Evolutionary conservation across 2,329 filamentous ascomycete species (phyloP).

Genomic region (Colletotrichum tropicale): DNA sequence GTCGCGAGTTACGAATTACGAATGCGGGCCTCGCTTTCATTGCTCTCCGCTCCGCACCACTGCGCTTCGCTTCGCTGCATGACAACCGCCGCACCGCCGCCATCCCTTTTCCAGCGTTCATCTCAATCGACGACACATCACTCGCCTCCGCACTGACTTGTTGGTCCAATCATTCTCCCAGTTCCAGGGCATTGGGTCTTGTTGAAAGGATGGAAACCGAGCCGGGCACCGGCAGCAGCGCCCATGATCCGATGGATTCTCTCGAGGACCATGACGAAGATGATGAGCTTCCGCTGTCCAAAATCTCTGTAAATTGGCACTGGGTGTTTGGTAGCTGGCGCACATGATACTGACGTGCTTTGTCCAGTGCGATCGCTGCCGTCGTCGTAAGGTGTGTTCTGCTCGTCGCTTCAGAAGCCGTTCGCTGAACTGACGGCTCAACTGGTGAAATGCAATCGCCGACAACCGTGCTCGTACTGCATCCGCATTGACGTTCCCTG

Average conservation of each 20-base stretch:
- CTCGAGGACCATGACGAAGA: background rate
- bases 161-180: background rate
- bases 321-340: background rate
- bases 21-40: background rate
- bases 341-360: background rate
- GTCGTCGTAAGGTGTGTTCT: slow-evolving; percentile 3
- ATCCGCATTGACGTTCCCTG: background rate
- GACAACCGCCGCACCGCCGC: background rate
- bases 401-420: background rate
- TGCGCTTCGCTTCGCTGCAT: background rate
- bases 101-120: background rate
- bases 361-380: slow-evolving; percentile 11
- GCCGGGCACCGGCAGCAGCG: background rate
- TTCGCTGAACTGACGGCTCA: background rate
- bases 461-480: slow-evolving; percentile 4
- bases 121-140: background rate
- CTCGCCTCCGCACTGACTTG: background rate
- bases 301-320: background rate
- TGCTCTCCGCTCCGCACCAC: background rate
- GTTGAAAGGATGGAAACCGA: background rate
- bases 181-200: background rate
- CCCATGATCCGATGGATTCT: background rate
- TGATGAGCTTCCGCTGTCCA: background rate
- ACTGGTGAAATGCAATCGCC: slow-evolving; percentile 8
- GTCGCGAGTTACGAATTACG: background rate